Conservation (phyloP, 192 early-diverging fungal species). For the Kickxella alabastrina region DNA sequence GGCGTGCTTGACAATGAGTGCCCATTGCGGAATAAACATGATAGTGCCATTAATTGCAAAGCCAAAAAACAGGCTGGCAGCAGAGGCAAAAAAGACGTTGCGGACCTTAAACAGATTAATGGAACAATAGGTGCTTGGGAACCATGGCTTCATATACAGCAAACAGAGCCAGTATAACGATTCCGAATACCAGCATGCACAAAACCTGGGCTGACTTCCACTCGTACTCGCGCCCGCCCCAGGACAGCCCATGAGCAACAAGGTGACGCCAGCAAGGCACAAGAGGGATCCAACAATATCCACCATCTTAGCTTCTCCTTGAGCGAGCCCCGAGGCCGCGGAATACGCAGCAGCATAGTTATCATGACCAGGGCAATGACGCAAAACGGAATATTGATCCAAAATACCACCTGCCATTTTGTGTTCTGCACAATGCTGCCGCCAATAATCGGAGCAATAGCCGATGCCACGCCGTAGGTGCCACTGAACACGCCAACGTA, state of each 20-base stretch:
- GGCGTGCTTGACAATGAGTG: conserved; percentile 26
- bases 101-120: conserved; percentile 33
- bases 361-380: conserved; percentile 53
- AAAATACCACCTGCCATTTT: conserved; percentile 70
- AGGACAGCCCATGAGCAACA: conserved; percentile 52
- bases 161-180: conserved; percentile 32
- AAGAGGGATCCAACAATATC: conserved; percentile 53
- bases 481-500: conserved; percentile 60
- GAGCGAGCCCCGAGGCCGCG: conserved; percentile 34
- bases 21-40: conserved; percentile 34
- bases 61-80: conserved; percentile 26
- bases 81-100: conserved; percentile 17
- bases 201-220: conserved; percentile 55
- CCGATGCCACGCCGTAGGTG: conserved; percentile 55
- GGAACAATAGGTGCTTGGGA: conserved; percentile 14
- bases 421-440: conserved; percentile 63
- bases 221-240: conserved; percentile 54
- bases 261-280: conserved; percentile 34
- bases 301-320: conserved; percentile 48
- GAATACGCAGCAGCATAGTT: conserved; percentile 61
- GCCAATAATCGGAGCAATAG: conserved; percentile 68
- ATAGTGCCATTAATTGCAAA: conserved; percentile 29
- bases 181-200: conserved; percentile 40
- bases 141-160: conserved; percentile 63
- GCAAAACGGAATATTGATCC: conserved; percentile 73